Percentiles rank a stretch among this genome's conserved stretches.
These are phyloP conservation scores for Schizosaccharomyces osmophilus DNA, from an alignment of 805 yeast genomes.

Conservation along the genomic window DNA sequence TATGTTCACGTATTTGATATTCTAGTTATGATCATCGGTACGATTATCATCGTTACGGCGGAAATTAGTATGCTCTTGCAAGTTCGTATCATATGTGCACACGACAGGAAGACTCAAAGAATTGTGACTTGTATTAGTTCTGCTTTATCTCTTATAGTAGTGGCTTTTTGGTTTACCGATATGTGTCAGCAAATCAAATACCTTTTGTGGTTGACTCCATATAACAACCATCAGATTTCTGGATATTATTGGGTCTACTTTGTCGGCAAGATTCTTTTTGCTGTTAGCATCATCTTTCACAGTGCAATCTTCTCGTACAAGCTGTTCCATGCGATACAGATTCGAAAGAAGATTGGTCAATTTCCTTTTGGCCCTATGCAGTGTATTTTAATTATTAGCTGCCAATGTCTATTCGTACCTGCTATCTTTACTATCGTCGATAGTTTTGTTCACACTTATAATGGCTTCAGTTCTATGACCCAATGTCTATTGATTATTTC, in stretches of 20 bases:
- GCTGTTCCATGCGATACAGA: conserved; percentile 38
- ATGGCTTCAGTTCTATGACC: conserved; percentile 28
- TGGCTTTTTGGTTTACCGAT: conserved; percentile 33
- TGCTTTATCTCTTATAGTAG: conserved; percentile 27
- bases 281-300: conserved; percentile 40
- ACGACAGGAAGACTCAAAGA: conserved; percentile 15
- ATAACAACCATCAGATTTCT: conserved; percentile 24
- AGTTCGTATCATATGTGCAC: conserved; percentile 36
- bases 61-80: conserved; percentile 50
- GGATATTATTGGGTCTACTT: conserved; percentile 14
- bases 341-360: conserved; percentile 55
- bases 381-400: conserved; percentile 51
- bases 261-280: conserved; percentile 28
- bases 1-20: conserved; percentile 18
- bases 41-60: conserved; percentile 33
- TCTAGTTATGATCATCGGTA: conserved; percentile 33
- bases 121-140: conserved; percentile 25
- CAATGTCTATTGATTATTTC: conserved; percentile 42
- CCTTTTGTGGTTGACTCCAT: conserved; percentile 20
- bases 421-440: conserved; percentile 36
- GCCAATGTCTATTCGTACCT: conserved; percentile 65
- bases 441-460: conserved; percentile 13
- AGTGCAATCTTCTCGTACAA: conserved; percentile 39
- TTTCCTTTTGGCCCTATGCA: conserved; percentile 66
- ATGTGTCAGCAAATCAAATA: neutral